A percentile compares a stretch with the other conserved stretches of the same genome.
Evolutionary conservation across 768 basidiomycete species (phyloP).

Genomic region (Hortiboletus flavorubellus): DNA sequence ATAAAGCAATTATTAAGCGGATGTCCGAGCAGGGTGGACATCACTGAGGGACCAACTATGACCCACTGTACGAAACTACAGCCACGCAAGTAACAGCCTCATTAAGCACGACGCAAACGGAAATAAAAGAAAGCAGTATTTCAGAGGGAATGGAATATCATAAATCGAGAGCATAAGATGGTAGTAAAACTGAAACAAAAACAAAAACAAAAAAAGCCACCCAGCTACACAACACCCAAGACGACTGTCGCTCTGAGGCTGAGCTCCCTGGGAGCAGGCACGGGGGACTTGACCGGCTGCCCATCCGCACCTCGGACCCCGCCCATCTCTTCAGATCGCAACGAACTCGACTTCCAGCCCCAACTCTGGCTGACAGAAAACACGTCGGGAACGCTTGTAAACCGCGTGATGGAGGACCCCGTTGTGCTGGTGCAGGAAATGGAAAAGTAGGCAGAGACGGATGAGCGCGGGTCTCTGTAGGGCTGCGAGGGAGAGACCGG

Average conservation of each 20-base stretch:
- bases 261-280: constrained; percentile 39
- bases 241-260: constrained; percentile 80
- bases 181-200: neutral
- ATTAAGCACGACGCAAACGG: neutral
- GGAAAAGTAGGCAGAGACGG: constrained; percentile 77
- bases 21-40: no score
- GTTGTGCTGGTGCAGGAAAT: constrained; percentile 79
- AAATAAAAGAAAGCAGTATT: neutral
- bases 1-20: no score
- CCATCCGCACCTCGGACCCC: constrained; percentile 34
- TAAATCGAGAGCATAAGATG: constrained; percentile 7
- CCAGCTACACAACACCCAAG: constrained; percentile 61
- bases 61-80: no score
- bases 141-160: neutral
- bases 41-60: no score
- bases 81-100: neutral
- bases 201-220: neutral
- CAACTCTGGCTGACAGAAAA: constrained; percentile 86
- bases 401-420: constrained; percentile 78
- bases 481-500: constrained; percentile 56
- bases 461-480: constrained; percentile 71
- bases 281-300: constrained; percentile 29
- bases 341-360: constrained; percentile 81
- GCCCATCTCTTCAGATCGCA: constrained; percentile 48
- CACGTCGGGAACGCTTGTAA: constrained; percentile 81